These are phyloP conservation scores for Gonium pectorale DNA, from an alignment of 139 green algal genomes.

Conservation along the genomic window DNA sequence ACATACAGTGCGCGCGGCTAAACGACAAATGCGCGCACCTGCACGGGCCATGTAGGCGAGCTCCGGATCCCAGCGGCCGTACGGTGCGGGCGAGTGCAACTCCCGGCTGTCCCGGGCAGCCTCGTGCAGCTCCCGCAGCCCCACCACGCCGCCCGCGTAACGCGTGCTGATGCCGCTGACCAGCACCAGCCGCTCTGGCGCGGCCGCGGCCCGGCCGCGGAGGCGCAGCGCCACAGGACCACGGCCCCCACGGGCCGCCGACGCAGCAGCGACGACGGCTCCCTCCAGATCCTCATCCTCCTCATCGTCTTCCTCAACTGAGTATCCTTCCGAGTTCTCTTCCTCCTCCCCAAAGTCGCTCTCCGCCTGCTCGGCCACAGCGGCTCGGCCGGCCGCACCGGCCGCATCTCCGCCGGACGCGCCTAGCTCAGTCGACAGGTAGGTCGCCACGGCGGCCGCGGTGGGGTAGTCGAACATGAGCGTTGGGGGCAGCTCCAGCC, in stretches of 20 bases:
- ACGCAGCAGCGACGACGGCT: not conserved
- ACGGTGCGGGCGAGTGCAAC: conserved; percentile 73
- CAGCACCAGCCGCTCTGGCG: not conserved
- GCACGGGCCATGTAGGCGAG: not conserved
- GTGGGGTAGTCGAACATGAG: conserved; percentile 89
- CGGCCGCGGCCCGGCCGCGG: not conserved
- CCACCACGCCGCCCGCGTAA: conserved; percentile 56
- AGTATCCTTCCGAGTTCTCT: not conserved
- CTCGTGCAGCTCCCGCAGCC: conserved; percentile 49
- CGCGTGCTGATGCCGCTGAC: conserved; percentile 48
- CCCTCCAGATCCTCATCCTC: not conserved
- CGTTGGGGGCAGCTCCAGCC: conserved; percentile 79
- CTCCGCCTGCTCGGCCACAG: not conserved
- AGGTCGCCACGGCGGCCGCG: conserved; percentile 51
- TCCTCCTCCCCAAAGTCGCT: conserved; percentile 1
- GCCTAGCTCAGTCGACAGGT: not conserved
- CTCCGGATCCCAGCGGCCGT: conserved; percentile 76
- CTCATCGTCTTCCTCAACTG: not conserved
- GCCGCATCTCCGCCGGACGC: not conserved
- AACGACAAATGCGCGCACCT: not conserved
- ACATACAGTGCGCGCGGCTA: no score
- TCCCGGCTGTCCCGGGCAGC: conserved; percentile 54
- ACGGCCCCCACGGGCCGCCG: no score
- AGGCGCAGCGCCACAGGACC: not conserved
- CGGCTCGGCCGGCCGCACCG: not conserved